Base-by-base conservation (phyloP, 2,329 filamentous ascomycete genomes). In the Phaeosphaeriaceae sp. region DNA sequence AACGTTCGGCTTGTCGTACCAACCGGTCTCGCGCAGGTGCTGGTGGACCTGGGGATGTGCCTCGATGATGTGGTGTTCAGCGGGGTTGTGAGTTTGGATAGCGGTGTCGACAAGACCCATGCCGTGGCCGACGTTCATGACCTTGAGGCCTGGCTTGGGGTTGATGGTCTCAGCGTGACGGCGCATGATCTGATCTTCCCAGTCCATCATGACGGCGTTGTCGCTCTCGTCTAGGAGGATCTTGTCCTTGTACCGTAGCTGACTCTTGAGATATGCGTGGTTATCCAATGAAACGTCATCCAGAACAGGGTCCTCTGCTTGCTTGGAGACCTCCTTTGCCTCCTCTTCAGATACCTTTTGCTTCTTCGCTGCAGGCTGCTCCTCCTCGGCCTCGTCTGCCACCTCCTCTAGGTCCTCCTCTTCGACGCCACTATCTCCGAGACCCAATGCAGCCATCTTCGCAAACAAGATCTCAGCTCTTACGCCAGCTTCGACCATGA, bases 181-280 rank as follows among this genome's bases (percentile, higher is more conserved):
- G 58, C 86, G 85, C 92, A 96, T 96, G 68, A 96, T 95, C 63
- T 89, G 87, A 1, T 89, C 90, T 78, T 96, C 92, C 92, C 92
- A 96, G 41, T 89, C 85, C 92, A 96, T 96, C 92, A 96, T 96
- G 47, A 96, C 91, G 52, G 91, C 92, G 74, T 96, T 96, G 61
- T 88, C 84, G 63, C 88, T 86, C 3, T 86, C 83, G 72, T 95
- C 91, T 7, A 95, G 84, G 2, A 95, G 85, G 22, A 76, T 76
- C 0, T 69, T 71, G 2, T 68, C 66, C 54, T 71, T 71, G 67
- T 76, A 76, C 25, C 73, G 58, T 19, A 76, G 57, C 48, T 76
- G 67, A 10, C 64, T 69, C 51, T 69, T 72, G 19, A 77, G 64
- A 46, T 76, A 77, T 22, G 78, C 77, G 54, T 76, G 78, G 68